Conservation (phyloP, 179 eudicot genomes). For the Gypsophila paniculata region DNA sequence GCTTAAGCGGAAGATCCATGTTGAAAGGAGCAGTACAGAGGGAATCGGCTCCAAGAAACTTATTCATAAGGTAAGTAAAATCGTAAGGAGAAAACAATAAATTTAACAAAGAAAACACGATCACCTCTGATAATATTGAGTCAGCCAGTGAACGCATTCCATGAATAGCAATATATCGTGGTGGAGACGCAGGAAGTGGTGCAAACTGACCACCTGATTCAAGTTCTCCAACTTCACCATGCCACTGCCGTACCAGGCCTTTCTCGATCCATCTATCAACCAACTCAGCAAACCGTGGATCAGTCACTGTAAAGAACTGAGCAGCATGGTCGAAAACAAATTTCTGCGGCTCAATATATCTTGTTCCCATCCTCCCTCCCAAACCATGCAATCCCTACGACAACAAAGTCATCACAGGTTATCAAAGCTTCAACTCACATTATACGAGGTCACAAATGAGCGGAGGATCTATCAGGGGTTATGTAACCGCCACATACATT, state of each 20-base stretch:
- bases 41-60: not conserved
- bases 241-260: slow-evolving; percentile 69
- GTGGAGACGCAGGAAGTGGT: slow-evolving; percentile 54
- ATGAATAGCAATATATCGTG: slow-evolving; percentile 63
- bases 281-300: slow-evolving; percentile 59
- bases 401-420: slow-evolving; percentile 7
- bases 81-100: not conserved
- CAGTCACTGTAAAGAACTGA: slow-evolving; percentile 81
- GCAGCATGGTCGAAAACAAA: slow-evolving; percentile 87
- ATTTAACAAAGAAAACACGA: slow-evolving; percentile 6
- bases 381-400: slow-evolving; percentile 83
- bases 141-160: slow-evolving; percentile 96
- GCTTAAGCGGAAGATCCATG: not conserved
- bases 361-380: slow-evolving; percentile 98
- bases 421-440: slow-evolving; percentile 9
- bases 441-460: not conserved
- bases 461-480: not conserved
- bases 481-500: not conserved
- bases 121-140: slow-evolving; percentile 71
- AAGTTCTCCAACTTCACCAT: slow-evolving; percentile 75
- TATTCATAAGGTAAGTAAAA: too few relatives aligned
- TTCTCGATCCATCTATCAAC: slow-evolving; percentile 67
- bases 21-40: not conserved
- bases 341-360: slow-evolving; percentile 58
- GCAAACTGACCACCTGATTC: slow-evolving; percentile 65